These are phyloP conservation scores for Rhytidhysteron rufulum DNA, from an alignment of 2,329 filamentous ascomycete genomes.

Conservation along the genomic window DNA sequence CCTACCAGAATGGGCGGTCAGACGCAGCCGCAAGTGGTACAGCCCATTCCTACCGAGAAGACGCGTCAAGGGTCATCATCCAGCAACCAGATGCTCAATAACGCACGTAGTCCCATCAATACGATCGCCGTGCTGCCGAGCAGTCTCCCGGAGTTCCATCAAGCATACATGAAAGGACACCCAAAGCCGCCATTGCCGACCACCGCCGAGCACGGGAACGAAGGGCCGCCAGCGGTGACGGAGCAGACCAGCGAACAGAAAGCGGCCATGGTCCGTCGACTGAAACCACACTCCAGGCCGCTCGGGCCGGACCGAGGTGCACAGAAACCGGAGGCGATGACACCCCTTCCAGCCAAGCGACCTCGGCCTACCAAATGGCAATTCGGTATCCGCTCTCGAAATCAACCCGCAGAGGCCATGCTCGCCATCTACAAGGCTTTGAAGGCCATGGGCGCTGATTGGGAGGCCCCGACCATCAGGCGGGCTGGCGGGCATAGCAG, in stretches of 20 bases:
- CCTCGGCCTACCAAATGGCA: slow-evolving; percentile 88
- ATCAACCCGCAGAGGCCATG: slow-evolving; percentile 90
- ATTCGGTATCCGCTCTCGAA: slow-evolving; percentile 92
- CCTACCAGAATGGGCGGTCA: slow-evolving; percentile 30
- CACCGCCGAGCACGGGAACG: slow-evolving; percentile 37
- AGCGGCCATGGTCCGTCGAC: slow-evolving; percentile 71
- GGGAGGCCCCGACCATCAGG: slow-evolving; percentile 58
- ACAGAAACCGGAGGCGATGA: slow-evolving; percentile 54
- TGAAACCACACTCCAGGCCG: slow-evolving; percentile 80
- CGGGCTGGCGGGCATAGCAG: slow-evolving; percentile 38
- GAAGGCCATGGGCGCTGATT: slow-evolving; percentile 80
- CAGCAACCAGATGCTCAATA: slow-evolving; percentile 34
- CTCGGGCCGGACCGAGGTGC: slow-evolving; percentile 52
- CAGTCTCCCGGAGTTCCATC: slow-evolving; percentile 85
- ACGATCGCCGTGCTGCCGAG: slow-evolving; percentile 91
- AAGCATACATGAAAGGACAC: slow-evolving; percentile 77
- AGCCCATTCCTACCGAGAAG: slow-evolving; percentile 34
- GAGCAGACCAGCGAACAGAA: slow-evolving; percentile 63
- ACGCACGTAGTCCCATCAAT: slow-evolving; percentile 52
- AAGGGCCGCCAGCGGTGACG: slow-evolving; percentile 10
- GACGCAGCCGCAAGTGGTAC: slow-evolving; percentile 30
- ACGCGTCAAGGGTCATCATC: slow-evolving; percentile 43
- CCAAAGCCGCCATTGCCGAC: slow-evolving; percentile 41
- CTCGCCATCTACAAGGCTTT: slow-evolving; percentile 93
- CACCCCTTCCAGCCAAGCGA: slow-evolving; percentile 61